Evolutionary conservation across 2,329 filamentous ascomycete genomes (phyloP), one percentile per base, ranked within the genome.

Genomic region (Didymella pinodella): DNA sequence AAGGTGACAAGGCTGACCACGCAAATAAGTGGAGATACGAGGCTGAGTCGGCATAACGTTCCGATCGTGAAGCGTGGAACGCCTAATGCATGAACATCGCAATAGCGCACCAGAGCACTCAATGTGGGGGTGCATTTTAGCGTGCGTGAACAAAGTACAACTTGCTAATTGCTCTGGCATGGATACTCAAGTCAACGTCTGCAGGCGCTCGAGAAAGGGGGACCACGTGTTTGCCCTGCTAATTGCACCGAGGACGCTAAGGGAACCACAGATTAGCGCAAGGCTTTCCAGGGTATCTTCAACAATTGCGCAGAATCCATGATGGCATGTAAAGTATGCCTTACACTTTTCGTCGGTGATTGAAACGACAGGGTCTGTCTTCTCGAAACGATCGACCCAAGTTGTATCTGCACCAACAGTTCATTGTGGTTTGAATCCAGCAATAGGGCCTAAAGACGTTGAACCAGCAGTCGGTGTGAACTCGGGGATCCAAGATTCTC

Each of bases 1-100:
- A 28, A 46, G 40, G 47, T 41, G 41, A 48, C 54, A 50, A 57
- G 54, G 54, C 48, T 47, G 41, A 52, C 48, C 29, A 34, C 54
- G n/a, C 18, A 11, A 34, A 34, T 31, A 41, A 56, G 53, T 46
- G 53, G 53, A 18, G 53, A 51, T 36, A 47, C 48, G 48, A 51
- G 48, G 54, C 54, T 40, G 47, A 25, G 12, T 51, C 18, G 54
- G 28, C 41, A 48, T 26, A 40, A 32, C 18, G 47, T 31, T 50
- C 22, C 34, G 25, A 25, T 48, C 29, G 16, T n/a, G 29, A 46
- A 56, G 41, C 47, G 47, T 7, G 40, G 46, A 25, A 50, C 47
- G 53, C 47, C 41, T 56, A 18, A 41, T 31, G 25, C 53, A 46
- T 20, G 20, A 44, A 11, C 41, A 6, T 43, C n/a, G 25, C 3